Base-by-base conservation (phyloP, 1,139 yeast genomes). In the Suhomyces bolitotheri region DNA sequence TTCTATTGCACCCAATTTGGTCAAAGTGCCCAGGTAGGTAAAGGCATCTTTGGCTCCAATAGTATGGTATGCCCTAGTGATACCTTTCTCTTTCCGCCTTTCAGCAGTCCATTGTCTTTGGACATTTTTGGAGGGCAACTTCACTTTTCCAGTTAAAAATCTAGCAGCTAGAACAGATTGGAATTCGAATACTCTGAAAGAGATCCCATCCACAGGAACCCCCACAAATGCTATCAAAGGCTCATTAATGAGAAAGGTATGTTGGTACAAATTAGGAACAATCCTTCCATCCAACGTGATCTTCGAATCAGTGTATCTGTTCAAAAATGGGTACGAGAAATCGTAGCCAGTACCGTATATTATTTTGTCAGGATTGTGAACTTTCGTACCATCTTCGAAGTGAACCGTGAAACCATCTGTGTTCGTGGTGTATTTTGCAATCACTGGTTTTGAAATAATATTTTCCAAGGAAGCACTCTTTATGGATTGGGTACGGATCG, bases 311-410 rank as follows among this genome's bases (percentile, higher is more conserved):
- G 51, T 53, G 16, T 62, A 44, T 4, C 64, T 43, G 28, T 56
- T 54, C 36, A 71, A 52, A 38, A 64, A 71, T 4, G 77, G 76
- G 41, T 57, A 69, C 17, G 72, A 66, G 41, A 58, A 67, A 33
- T 61, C 60, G 48, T 66, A 71, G 0, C 77, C 77, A 0, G 77
- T 71, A 4, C 70, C 73, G 45, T 68, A 71, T 7, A 68, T 53
- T 8, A 71, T 50, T 36, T 54, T 47, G 41, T 69, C 73, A 7
- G 69, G 68, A 30, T 59, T 51, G 2, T 25, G 17, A 2, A 62
- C 41, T 17, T 41, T 46, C 1, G 60, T 35, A 5, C 57, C 67
- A 43, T 64, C 70, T 1, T 43, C 54, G 40, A 65, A 65, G 5
- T 47, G 39, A 4, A 62, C 64, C 15, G 44, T 49, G 27, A 63